Evolutionary conservation across 2,329 filamentous ascomycete genomes (phyloP).

Genomic region (Cytospora piceae): DNA sequence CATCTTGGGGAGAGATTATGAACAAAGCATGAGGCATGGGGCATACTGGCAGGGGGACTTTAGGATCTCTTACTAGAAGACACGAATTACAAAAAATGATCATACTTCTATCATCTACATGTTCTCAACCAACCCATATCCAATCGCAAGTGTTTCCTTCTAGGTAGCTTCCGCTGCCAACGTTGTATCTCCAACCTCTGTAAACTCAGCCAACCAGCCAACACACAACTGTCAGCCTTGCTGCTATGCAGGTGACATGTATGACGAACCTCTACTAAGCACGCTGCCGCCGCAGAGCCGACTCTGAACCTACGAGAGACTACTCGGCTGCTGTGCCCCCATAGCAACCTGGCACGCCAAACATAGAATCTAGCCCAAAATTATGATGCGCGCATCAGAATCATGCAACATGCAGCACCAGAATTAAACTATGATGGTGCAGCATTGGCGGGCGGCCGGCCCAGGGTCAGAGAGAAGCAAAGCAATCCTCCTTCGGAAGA

Average conservation of each 20-base stretch:
- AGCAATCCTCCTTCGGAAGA: not conserved
- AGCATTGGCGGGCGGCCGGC: not conserved
- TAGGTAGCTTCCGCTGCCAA: not conserved
- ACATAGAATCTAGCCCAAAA: not conserved
- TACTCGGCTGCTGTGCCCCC: too few species aligned
- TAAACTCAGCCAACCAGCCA: not conserved
- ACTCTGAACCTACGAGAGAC: not conserved
- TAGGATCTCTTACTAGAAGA: not conserved
- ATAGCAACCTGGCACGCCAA: not conserved
- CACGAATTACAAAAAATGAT: not conserved
- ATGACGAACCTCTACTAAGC: not conserved
- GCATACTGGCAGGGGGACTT: not conserved
- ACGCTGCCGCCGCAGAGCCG: not conserved
- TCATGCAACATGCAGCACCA: not conserved
- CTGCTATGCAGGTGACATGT: not conserved
- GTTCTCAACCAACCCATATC: not conserved
- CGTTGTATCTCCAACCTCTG: not conserved
- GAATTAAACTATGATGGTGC: not conserved
- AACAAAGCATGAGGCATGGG: constrained; percentile 3
- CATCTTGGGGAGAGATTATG: not conserved
- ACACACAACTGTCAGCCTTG: not conserved
- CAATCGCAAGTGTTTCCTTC: not conserved
- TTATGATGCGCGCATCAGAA: not conserved
- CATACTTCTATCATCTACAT: not conserved
- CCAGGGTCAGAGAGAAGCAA: not conserved